Evolutionary conservation across 306 rosid species (phyloP), one percentile per base, ranked within the genome.

Genomic region (Begonia loranthoides): DNA sequence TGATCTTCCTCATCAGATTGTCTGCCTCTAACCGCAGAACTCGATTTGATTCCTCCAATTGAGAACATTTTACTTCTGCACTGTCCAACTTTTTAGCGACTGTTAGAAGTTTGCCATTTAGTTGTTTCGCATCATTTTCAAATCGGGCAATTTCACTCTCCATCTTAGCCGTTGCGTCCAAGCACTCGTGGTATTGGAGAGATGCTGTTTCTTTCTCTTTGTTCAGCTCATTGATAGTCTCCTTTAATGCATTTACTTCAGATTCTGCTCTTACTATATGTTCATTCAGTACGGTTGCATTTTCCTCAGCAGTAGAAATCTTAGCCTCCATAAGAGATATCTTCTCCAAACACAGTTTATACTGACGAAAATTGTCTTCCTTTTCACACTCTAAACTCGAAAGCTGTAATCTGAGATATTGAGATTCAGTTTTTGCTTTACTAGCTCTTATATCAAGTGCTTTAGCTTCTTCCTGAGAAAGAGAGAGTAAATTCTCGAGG

Each of bases 201-300:
- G 81, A 67, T 41, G 77, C 62, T 45, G 73, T 62, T 68, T 87
- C 94, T 79, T 73, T 92, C 79, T 83, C 93, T 71, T 60, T 71
- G 39, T 17, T 75, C 63, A 79, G 56, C 52, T 69, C 59, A 49
- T 58, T 64, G 45, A 87, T 65, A 45, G 68, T 67, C 60, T 66
- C 56, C 72, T 74, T 73, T 59, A 87, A 75, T 33, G 70, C 69
- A 64, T 73, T 67, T 48, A 77, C 67, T 75, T 87, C 99, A 40
- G 58, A 48, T 69, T 77, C 82, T 24, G 76, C 66, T 62, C 71
- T 79, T 66, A 64, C 78, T 45, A 81, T 48, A 71, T 76, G 82
- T 61, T 57, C 84, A 48, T 64, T 80, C 16, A 92, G 84, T 55
- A 55, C 62, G 75, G 72, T 70, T 39, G 80, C 75, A 64, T 79